Conservation (phyloP, 2,329 filamentous ascomycete genomes). For the Xylariaceae sp. region DNA sequence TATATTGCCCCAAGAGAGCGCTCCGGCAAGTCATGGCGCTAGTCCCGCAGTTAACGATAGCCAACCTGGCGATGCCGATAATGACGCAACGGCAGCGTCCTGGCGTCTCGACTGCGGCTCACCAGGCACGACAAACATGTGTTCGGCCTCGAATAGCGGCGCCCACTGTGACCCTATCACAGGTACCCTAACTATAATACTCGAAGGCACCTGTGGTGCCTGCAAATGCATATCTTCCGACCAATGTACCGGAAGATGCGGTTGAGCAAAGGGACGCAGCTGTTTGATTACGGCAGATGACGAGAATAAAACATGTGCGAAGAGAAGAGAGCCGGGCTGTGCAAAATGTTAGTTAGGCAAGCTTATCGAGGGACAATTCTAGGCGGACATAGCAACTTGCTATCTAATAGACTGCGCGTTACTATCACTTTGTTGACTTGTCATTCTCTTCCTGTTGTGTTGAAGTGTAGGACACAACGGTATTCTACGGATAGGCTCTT, state of each 20-base stretch:
- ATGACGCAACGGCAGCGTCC: conserved; percentile 7
- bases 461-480: not conserved
- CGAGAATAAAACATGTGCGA: not conserved
- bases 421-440: not conserved
- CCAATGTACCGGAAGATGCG: conserved; percentile 30
- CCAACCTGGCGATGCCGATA: not conserved
- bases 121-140: conserved; percentile 30
- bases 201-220: conserved; percentile 34
- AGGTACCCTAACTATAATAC: conserved; percentile 33
- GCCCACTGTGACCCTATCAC: conserved; percentile 37
- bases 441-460: not conserved
- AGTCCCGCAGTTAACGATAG: not conserved
- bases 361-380: not conserved
- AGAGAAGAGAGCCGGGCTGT: not conserved
- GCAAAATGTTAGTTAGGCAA: not conserved
- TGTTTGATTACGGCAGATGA: not conserved
- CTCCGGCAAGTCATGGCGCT: not conserved
- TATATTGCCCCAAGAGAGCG: not conserved
- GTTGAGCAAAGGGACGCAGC: conserved; percentile 7
- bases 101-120: conserved; percentile 36
- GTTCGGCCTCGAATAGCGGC: conserved; percentile 34
- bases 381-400: not conserved
- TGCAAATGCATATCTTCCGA: conserved; percentile 32
- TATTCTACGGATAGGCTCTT: no score
- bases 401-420: no score